These are phyloP conservation scores for Penicillium sp. DNA, from an alignment of 2,329 filamentous ascomycete genomes.

Conservation along the genomic window DNA sequence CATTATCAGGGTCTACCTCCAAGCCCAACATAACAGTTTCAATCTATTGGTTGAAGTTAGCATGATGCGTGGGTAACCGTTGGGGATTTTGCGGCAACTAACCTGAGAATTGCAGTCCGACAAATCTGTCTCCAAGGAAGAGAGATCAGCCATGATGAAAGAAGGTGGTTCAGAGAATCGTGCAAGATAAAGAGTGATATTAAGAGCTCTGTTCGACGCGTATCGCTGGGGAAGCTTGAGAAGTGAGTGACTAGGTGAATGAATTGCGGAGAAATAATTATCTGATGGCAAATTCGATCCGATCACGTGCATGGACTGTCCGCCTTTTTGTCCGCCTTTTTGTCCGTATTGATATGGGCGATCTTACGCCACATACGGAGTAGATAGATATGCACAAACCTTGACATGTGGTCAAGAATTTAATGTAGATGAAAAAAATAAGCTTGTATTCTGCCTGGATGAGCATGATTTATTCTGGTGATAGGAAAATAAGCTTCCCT, in stretches of 20 bases:
- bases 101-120: constrained; percentile 62
- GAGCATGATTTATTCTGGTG: neutral
- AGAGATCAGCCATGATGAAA: constrained; percentile 43
- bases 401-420: neutral
- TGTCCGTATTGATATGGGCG: no score
- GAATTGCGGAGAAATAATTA: neutral
- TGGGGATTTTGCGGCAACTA: neutral
- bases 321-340: neutral
- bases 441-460: neutral
- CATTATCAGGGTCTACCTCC: constrained; percentile 75
- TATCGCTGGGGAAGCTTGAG: neutral
- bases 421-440: neutral
- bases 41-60: constrained; percentile 54
- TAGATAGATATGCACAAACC: neutral
- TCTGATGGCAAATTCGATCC: neutral
- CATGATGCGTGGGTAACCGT: neutral
- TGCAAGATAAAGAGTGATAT: neutral
- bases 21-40: constrained; percentile 74
- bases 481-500: neutral
- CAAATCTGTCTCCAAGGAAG: constrained; percentile 49
- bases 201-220: neutral
- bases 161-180: neutral
- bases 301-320: neutral
- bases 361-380: neutral
- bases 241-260: neutral